Conservation (phyloP, 2,329 filamentous ascomycete genomes). For the Arthrobotrys megalospora region DNA sequence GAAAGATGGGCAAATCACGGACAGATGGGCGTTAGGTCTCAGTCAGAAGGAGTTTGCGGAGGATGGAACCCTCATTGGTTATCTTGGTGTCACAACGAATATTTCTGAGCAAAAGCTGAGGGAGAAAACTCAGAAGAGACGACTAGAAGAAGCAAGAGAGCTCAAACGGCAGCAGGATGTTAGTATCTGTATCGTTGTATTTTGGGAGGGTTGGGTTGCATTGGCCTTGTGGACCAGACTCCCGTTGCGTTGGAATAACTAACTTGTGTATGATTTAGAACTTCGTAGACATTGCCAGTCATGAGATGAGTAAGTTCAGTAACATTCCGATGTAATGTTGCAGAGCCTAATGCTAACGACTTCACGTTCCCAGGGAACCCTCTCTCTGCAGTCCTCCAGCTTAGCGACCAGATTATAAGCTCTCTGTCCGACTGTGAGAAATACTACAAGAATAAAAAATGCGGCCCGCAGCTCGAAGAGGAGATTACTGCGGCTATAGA, state of each 20-base stretch:
- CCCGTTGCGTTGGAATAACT: slow-evolving; percentile 1
- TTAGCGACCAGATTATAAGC: slow-evolving; percentile 78
- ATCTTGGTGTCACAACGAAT: slow-evolving; percentile 86
- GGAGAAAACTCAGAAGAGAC: slow-evolving; percentile 81
- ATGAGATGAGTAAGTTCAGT: slow-evolving; percentile 42
- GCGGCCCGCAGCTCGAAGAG: slow-evolving; percentile 22
- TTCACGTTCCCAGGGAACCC: slow-evolving; percentile 82
- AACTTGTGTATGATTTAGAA: slow-evolving; percentile 69
- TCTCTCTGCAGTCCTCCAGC: slow-evolving; percentile 80
- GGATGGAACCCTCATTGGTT: slow-evolving; percentile 77
- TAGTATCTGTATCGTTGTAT: slow-evolving; percentile 2
- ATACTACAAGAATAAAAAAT: slow-evolving; percentile 63
- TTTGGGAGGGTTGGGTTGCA: neutral
- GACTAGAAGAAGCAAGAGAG: slow-evolving; percentile 85
- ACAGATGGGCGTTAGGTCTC: slow-evolving; percentile 84
- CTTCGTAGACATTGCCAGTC: slow-evolving; percentile 80
- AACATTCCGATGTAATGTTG: neutral
- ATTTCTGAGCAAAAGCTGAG: slow-evolving; percentile 89
- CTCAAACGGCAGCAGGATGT: slow-evolving; percentile 78
- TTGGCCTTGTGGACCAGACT: no score
- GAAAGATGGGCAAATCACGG: slow-evolving; percentile 67
- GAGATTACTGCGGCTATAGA: slow-evolving; percentile 71
- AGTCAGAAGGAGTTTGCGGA: slow-evolving; percentile 80
- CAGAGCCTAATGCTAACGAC: slow-evolving; percentile 36
- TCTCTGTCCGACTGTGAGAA: slow-evolving; percentile 43